Percentiles rank a stretch among this genome's conserved stretches.
phyloP scores from a whole-genome alignment of 2,329 filamentous ascomycete species.

The Aspergillus transmontanensis region DNA sequence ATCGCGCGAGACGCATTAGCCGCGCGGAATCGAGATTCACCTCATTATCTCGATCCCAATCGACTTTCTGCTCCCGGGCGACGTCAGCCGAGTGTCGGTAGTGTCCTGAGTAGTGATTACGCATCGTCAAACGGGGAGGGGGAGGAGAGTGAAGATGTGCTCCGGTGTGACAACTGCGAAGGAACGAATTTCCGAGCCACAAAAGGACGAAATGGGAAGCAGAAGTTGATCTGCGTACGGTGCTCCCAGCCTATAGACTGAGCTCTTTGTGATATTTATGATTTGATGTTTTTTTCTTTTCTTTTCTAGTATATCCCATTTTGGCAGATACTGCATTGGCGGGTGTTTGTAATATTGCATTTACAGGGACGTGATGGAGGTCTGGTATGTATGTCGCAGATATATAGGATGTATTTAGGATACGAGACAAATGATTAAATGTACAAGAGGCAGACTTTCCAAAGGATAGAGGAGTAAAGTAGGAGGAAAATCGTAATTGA shows the following conservation, averaged over 20 bases:
- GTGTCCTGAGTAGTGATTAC: slow-evolving; percentile 61
- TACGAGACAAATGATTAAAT: not conserved
- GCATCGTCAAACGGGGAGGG: slow-evolving; percentile 43
- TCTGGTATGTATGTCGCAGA: not conserved
- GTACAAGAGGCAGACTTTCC: not conserved
- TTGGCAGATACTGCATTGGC: slow-evolving; percentile 1
- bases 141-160: slow-evolving; percentile 49
- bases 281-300: not conserved
- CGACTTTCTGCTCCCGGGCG: slow-evolving; percentile 22
- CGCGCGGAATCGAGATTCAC: slow-evolving; percentile 26
- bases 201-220: slow-evolving; percentile 54
- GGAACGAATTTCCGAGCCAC: slow-evolving; percentile 65
- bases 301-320: not conserved
- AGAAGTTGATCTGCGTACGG: slow-evolving; percentile 63
- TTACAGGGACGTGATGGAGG: not conserved
- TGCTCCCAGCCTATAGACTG: slow-evolving; percentile 44
- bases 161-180: slow-evolving; percentile 62
- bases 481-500: not conserved
- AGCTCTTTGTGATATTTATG: slow-evolving; percentile 5
- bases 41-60: slow-evolving; percentile 24
- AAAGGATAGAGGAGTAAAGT: not conserved
- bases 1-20: slow-evolving; percentile 43
- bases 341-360: not conserved
- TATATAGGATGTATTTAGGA: not conserved
- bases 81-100: slow-evolving; percentile 51